Conservation (phyloP, 2,329 filamentous ascomycete species). For the Monosporascus sp. region DNA sequence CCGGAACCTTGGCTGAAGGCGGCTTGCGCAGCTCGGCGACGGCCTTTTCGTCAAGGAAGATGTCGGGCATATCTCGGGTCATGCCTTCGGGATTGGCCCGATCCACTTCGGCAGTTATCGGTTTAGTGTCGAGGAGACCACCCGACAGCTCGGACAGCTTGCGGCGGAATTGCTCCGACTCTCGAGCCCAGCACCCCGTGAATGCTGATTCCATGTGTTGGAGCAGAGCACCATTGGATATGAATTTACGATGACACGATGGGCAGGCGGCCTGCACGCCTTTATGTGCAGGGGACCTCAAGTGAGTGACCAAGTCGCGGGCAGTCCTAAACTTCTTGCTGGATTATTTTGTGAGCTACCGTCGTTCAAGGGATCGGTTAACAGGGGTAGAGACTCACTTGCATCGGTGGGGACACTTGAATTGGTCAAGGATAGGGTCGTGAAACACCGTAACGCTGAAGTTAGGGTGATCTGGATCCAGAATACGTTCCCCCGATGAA, state of each 20-base stretch:
- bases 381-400: constrained; percentile 31
- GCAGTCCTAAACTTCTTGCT: constrained; percentile 37
- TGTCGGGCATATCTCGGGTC: not conserved
- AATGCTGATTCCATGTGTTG: constrained; percentile 44
- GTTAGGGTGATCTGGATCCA: constrained; percentile 41
- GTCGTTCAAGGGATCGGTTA: not conserved
- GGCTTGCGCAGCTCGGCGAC: not conserved
- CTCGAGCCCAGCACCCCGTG: constrained; percentile 37
- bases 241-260: constrained; percentile 37
- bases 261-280: constrained; percentile 36
- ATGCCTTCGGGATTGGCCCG: constrained; percentile 9
- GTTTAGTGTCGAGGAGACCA: constrained; percentile 31
- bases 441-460: constrained; percentile 47
- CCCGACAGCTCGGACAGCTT: constrained; percentile 36
- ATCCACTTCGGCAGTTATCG: constrained; percentile 28
- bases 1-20: not conserved
- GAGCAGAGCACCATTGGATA: constrained; percentile 36
- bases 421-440: constrained; percentile 37
- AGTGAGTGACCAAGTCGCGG: constrained; percentile 34
- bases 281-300: constrained; percentile 38
- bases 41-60: not conserved
- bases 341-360: constrained; percentile 9
- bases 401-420: constrained; percentile 52
- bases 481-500: constrained; percentile 9
- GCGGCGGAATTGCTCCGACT: constrained; percentile 32